These are phyloP conservation scores for Dictyostelium capitatum DNA, from an alignment of 78 protist genomes.

Conservation along the genomic window DNA sequence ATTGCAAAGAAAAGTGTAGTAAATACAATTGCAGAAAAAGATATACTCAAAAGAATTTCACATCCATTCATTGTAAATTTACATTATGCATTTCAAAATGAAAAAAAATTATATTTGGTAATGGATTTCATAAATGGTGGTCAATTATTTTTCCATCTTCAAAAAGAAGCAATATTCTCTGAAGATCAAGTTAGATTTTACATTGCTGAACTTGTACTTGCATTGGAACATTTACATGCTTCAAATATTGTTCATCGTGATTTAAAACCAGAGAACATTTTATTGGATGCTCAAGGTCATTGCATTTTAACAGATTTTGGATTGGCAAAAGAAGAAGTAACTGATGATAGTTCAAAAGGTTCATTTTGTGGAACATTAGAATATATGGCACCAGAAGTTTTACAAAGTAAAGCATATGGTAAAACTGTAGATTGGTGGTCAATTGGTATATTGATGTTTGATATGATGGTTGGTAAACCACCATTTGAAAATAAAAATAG, in stretches of 20 bases:
- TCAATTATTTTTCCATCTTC: constrained; percentile 91
- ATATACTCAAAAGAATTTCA: constrained; percentile 85
- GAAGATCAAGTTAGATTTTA: constrained; percentile 88
- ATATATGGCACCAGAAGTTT: constrained; percentile 77
- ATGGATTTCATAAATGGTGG: constrained; percentile 88
- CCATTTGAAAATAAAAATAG: constrained; percentile 58
- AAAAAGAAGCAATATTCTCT: constrained; percentile 60
- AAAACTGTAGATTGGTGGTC: constrained; percentile 93
- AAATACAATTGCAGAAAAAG: constrained; percentile 94
- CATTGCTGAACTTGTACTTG: constrained; percentile 91
- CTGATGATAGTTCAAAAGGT: constrained; percentile 1
- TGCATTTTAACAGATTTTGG: constrained; percentile 81
- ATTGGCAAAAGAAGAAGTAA: constrained; percentile 64
- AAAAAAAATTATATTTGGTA: constrained; percentile 84
- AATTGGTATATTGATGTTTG: constrained; percentile 93
- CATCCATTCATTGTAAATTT: constrained; percentile 94
- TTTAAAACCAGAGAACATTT: constrained; percentile 83
- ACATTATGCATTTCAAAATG: constrained; percentile 95
- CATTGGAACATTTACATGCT: constrained; percentile 88
- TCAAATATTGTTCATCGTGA: constrained; percentile 60
- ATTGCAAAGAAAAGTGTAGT: constrained; percentile 50
- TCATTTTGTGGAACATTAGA: constrained; percentile 77
- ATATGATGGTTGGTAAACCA: constrained; percentile 89
- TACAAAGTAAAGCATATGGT: constrained; percentile 51
- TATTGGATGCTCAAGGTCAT: constrained; percentile 74